Percentiles rank a stretch among this genome's conserved stretches.
phyloP scores from a whole-genome alignment of 164 flowering plant genomes.

The Vitis cinerea region DNA sequence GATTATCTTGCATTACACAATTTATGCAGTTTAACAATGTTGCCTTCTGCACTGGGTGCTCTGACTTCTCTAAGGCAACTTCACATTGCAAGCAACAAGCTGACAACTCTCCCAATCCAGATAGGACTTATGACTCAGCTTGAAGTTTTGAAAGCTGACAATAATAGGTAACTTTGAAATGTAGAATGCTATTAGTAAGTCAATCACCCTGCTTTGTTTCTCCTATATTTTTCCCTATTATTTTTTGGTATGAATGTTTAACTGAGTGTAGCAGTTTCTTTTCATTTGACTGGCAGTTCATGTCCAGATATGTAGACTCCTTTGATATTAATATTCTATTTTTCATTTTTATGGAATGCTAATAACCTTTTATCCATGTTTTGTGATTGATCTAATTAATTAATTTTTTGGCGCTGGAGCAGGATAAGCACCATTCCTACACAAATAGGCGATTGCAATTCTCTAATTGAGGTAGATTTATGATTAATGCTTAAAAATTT shows the following conservation, averaged over 20 bases:
- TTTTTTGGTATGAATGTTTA: too few species aligned
- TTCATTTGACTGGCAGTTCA: too few species aligned
- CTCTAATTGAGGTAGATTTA: conserved; percentile 50
- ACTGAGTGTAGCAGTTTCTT: too few species aligned
- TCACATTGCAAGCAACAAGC: conserved; percentile 53
- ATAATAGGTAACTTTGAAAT: conserved; percentile 59
- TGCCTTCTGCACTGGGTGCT: conserved; percentile 71
- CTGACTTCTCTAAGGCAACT: conserved; percentile 64
- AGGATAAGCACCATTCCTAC: conserved; percentile 44
- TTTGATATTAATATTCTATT: not conserved
- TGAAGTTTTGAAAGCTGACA: conserved; percentile 60
- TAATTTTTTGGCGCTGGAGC: conserved; percentile 14
- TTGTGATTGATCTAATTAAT: not conserved
- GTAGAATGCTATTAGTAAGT: too few species aligned
- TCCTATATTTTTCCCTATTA: not conserved
- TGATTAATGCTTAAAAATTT: too few species aligned
- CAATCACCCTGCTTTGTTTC: not conserved
- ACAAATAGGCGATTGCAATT: conserved; percentile 41
- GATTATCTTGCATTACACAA: conserved; percentile 3
- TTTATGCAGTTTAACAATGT: conserved; percentile 56
- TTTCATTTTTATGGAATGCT: not conserved
- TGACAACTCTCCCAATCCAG: conserved; percentile 69
- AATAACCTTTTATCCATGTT: not conserved
- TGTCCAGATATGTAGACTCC: too few species aligned
- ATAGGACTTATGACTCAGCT: conserved; percentile 61